Evolutionary conservation across 2,329 filamentous ascomycete species (phyloP).

Genomic region (Tolypocladium paradoxum): DNA sequence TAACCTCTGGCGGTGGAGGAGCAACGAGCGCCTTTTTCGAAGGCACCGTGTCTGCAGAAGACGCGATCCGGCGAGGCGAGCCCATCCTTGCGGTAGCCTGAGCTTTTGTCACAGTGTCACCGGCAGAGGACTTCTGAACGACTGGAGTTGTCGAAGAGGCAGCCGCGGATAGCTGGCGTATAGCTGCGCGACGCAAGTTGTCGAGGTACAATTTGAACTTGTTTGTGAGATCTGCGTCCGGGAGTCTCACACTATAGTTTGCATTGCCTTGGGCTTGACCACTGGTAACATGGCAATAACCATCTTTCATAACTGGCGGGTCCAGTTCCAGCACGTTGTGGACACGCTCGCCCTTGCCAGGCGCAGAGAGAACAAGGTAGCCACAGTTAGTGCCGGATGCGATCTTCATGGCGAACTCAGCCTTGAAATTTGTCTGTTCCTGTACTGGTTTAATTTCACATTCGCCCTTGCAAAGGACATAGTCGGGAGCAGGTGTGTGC

Average conservation of each 20-base stretch:
- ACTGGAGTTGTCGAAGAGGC: background rate
- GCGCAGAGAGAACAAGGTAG: conserved; percentile 8
- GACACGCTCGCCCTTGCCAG: conserved; percentile 3
- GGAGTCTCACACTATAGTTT: conserved; percentile 10
- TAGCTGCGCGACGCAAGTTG: conserved; percentile 5
- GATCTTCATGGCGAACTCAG: conserved; percentile 10
- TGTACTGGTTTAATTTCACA: conserved; percentile 8
- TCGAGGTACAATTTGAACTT: conserved; percentile 7
- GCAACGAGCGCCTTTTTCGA: background rate
- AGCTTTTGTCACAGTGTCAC: no score
- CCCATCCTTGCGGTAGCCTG: background rate
- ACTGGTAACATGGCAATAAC: conserved; percentile 11
- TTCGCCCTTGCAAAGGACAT: conserved; percentile 7
- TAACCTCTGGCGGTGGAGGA: background rate
- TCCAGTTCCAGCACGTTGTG: conserved; percentile 13
- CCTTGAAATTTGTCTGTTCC: conserved; percentile 1
- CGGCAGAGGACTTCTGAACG: background rate
- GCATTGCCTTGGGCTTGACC: background rate
- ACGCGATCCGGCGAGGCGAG: background rate
- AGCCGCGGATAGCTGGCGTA: background rate
- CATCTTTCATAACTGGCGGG: conserved; percentile 6
- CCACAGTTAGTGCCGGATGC: conserved; percentile 5
- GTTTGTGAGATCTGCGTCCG: conserved; percentile 3
- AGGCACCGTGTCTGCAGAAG: background rate
- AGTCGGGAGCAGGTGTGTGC: background rate